Conservation (phyloP, 2,329 filamentous ascomycete species). For the Fusarium armeniacum region DNA sequence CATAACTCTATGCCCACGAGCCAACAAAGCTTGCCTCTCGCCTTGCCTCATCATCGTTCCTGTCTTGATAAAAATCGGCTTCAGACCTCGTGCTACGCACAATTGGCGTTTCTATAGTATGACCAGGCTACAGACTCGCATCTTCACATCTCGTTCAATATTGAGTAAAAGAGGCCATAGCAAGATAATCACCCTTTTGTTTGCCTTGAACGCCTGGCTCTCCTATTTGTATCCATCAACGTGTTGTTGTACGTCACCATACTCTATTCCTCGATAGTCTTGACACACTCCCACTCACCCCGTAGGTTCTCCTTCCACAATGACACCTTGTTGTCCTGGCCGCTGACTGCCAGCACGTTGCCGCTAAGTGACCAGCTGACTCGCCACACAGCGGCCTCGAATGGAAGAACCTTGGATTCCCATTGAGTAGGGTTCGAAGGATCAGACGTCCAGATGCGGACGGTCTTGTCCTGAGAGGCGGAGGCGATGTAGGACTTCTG, state of each 20-base stretch:
- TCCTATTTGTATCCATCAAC: conserved; percentile 73
- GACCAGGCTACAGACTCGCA: conserved; percentile 12
- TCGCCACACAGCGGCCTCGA: conserved; percentile 92
- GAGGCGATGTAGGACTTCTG: conserved; percentile 97
- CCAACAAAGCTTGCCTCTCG: conserved; percentile 8
- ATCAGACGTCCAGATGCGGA: conserved; percentile 94
- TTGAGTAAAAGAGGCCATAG: conserved; percentile 41
- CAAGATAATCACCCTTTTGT: conserved; percentile 48
- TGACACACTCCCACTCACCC: conserved; percentile 97
- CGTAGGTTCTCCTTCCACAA: conserved; percentile 98
- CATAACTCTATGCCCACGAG: conserved; percentile 24
- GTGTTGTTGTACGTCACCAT: conserved; percentile 64
- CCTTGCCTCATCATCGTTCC: background rate
- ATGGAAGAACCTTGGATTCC: conserved; percentile 86
- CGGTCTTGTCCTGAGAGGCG: conserved; percentile 95
- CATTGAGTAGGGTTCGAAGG: conserved; percentile 75
- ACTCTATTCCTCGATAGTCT: conserved; percentile 92
- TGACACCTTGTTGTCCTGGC: conserved; percentile 95
- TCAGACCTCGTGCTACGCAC: conserved; percentile 5
- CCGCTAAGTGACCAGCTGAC: conserved; percentile 98
- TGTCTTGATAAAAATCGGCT: background rate
- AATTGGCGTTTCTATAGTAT: conserved; percentile 11
- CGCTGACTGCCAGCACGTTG: conserved; percentile 94
- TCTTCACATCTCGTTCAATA: conserved; percentile 34
- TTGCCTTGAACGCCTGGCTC: conserved; percentile 57